Evolutionary conservation across 768 basidiomycete genomes (phyloP).

Genomic region (Hygrocybe punicea): DNA sequence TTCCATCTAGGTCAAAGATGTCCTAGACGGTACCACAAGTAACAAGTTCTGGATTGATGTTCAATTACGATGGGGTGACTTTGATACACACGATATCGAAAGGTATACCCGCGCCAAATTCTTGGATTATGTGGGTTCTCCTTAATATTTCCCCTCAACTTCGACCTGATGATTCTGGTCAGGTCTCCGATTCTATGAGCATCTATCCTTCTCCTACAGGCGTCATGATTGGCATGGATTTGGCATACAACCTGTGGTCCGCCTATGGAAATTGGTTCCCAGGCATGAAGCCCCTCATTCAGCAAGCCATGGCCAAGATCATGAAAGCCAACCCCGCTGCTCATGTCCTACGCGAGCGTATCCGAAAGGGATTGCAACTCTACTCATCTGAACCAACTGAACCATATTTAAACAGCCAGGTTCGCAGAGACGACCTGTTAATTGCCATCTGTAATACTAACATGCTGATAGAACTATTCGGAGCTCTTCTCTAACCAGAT

Average conservation of each 20-base stretch:
- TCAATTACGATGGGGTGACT: slow-evolving; percentile 95
- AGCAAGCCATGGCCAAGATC: slow-evolving; percentile 99
- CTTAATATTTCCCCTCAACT: neutral
- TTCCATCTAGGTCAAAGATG: slow-evolving; percentile 75
- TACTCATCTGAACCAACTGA: slow-evolving; percentile 99
- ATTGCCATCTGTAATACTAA: slow-evolving; percentile 5
- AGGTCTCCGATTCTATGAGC: slow-evolving; percentile 96
- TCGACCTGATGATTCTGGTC: slow-evolving; percentile 1
- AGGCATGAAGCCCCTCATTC: slow-evolving; percentile 94
- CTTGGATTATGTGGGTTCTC: slow-evolving; percentile 80
- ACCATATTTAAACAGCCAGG: slow-evolving; percentile 96
- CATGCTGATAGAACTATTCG: slow-evolving; percentile 67
- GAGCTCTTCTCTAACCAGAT: slow-evolving; percentile 98
- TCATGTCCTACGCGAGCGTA: slow-evolving; percentile 97
- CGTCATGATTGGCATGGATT: slow-evolving; percentile 97
- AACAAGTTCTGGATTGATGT: slow-evolving; percentile 99
- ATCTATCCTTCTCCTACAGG: slow-evolving; percentile 99
- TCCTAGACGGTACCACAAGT: slow-evolving; percentile 94
- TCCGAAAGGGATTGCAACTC: slow-evolving; percentile 94
- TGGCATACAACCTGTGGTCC: slow-evolving; percentile 98
- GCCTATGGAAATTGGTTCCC: slow-evolving; percentile 99
- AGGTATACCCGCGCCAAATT: slow-evolving; percentile 98
- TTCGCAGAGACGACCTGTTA: slow-evolving; percentile 17
- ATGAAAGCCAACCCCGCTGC: slow-evolving; percentile 99
- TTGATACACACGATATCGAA: slow-evolving; percentile 98